phyloP scores from a whole-genome alignment of 768 basidiomycete genomes.

The Serpula lacrymans region DNA sequence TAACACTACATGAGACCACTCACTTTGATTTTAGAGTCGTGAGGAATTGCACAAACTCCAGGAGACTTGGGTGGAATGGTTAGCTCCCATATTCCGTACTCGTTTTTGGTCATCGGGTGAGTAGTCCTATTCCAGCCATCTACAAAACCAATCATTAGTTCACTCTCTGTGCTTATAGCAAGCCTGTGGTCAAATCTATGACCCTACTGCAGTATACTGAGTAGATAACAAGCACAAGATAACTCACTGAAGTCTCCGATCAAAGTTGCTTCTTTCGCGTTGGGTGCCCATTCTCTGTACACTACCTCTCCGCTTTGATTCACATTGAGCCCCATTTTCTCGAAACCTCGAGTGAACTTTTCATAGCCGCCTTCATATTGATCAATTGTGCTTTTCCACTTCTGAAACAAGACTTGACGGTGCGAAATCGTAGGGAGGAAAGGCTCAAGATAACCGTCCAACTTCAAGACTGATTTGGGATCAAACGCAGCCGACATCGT shows the following conservation, averaged over 20 bases:
- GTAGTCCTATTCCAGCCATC: slow-evolving; percentile 86
- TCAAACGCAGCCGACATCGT: slow-evolving; percentile 51
- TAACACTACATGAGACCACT: slow-evolving; percentile 10
- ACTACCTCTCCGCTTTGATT: slow-evolving; percentile 60
- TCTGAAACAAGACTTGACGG: slow-evolving; percentile 63
- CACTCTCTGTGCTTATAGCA: background rate
- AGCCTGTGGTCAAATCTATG: no score
- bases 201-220: background rate
- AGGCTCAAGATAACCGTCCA: slow-evolving; percentile 75
- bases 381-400: slow-evolving; percentile 76
- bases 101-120: slow-evolving; percentile 81
- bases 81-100: slow-evolving; percentile 90
- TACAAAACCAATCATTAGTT: slow-evolving; percentile 27
- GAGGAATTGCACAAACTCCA: slow-evolving; percentile 81
- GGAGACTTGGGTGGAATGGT: slow-evolving; percentile 60
- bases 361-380: slow-evolving; percentile 82
- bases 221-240: slow-evolving; percentile 8
- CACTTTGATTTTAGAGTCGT: slow-evolving; percentile 95
- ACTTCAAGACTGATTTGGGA: slow-evolving; percentile 52
- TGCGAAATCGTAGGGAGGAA: slow-evolving; percentile 65
- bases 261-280: slow-evolving; percentile 74
- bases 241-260: slow-evolving; percentile 96
- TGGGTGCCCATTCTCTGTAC: slow-evolving; percentile 97
- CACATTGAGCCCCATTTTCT: slow-evolving; percentile 71
- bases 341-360: slow-evolving; percentile 55